Base-by-base conservation (phyloP, 345 rosid genomes). In the Gossypium longicalyx region DNA sequence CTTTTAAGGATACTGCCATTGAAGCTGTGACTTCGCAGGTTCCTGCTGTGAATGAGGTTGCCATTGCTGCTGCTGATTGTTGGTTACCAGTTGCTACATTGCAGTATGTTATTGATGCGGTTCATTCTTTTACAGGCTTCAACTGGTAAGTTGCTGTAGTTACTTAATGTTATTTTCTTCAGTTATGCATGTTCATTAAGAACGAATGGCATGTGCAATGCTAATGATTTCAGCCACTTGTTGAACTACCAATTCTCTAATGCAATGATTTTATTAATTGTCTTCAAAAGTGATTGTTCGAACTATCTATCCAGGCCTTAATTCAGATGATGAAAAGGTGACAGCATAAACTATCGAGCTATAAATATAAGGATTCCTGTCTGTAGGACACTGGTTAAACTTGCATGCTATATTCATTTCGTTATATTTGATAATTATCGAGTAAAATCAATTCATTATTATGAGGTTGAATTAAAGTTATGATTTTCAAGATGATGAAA, bases 21-120 rank as follows among this genome's bases (percentile, higher is more conserved):
- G 87, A 87, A 60, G 87, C 83, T 59, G 85, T 75, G 56, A 81
- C 85, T 57, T 69, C 89, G 61, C 90, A 86, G 80, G 84, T 80
- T 38, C 85, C 87, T 60, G 83, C 87, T 8, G 86, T 79, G 27
- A 90, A 82, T 77, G 96, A 92, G 80, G 97, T 92, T 74, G 83
- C 97, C 22, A 13, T 83, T 73, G 96, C 96, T 22, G 91, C 96
- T 81, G 85, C 84, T 5, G 97, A 89, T 81, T 87, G 89, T 56
- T 89, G 81, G 83, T 80, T 80, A 7, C 93, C 93, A n/a, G 83
- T 92, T 2, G 85, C 84, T 13, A 83, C 80, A 17, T 86, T 92
- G 86, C 97, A 92, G 85, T 81, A 92, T 76, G 59, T 87, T 38
- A 87, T 92, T 58, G 91, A 88, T 77, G 82, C 82, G 34, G 90